Evolutionary conservation across 192 early-diverging fungal species (phyloP).

Genomic region (Coemansia sp.): DNA sequence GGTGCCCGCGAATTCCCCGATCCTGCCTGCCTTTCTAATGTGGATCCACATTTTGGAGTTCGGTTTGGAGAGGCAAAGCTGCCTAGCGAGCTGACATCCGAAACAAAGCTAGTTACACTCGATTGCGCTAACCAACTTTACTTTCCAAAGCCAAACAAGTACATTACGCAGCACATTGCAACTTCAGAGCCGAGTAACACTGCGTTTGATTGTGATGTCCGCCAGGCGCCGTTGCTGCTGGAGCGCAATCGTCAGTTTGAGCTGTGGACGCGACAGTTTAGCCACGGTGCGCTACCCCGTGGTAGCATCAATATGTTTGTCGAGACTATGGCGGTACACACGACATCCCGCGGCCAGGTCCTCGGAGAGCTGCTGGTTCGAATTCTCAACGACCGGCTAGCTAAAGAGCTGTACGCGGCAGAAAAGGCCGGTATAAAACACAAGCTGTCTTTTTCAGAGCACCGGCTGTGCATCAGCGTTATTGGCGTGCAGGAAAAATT

Average conservation of each 20-base stretch:
- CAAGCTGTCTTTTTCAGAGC: background rate
- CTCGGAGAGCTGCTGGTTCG: background rate
- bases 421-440: background rate
- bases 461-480: slow-evolving; percentile 6
- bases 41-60: slow-evolving; percentile 73
- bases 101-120: background rate
- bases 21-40: background rate
- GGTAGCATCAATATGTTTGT: slow-evolving; percentile 8
- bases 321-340: background rate
- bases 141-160: slow-evolving; percentile 5
- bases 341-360: background rate
- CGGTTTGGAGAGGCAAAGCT: slow-evolving; percentile 59
- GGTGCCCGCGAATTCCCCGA: slow-evolving; percentile 27
- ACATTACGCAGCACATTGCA: background rate
- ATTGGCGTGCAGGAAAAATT: slow-evolving; percentile 1
- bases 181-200: background rate
- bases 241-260: slow-evolving; percentile 5
- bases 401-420: background rate
- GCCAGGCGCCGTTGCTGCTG: slow-evolving; percentile 11
- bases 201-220: background rate
- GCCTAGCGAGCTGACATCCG: slow-evolving; percentile 6
- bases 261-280: slow-evolving; percentile 11
- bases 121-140: background rate
- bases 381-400: background rate
- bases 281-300: background rate